Conservation (phyloP, 1,139 yeast species). For the Eremothecium sinecaudum region DNA sequence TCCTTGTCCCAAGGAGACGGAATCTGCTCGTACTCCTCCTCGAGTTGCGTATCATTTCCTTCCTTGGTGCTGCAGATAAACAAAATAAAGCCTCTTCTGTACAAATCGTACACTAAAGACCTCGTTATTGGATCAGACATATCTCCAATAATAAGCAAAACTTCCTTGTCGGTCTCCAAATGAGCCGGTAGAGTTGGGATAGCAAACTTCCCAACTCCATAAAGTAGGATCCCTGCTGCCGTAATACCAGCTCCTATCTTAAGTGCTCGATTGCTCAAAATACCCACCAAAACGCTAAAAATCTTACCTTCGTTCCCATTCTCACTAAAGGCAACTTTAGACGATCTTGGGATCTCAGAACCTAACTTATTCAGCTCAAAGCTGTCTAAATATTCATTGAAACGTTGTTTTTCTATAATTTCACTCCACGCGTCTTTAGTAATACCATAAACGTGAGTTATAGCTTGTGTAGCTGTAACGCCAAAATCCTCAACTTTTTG, state of each 20-base stretch:
- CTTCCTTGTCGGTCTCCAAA: constrained; percentile 17
- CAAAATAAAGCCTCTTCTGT: constrained; percentile 27
- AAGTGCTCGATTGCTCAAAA: background rate
- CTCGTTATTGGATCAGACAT: constrained; percentile 31
- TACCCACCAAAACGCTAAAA: too few species aligned
- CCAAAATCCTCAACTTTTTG: constrained; percentile 1
- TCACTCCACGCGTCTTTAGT: constrained; percentile 1
- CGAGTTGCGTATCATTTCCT: constrained; percentile 12
- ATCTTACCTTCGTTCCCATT: background rate
- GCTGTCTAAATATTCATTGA: background rate
- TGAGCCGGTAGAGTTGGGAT: constrained; percentile 15
- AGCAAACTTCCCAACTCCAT: constrained; percentile 2
- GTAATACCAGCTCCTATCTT: constrained; percentile 5
- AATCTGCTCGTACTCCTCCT: constrained; percentile 14
- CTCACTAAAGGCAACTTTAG: background rate
- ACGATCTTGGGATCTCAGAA: background rate
- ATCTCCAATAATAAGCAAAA: constrained; percentile 28
- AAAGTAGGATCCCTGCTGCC: constrained; percentile 5
- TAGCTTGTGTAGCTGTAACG: background rate
- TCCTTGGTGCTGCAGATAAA: constrained; percentile 27
- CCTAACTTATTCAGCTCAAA: constrained; percentile 2
- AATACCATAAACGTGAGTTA: background rate
- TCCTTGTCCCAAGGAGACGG: constrained; percentile 16
- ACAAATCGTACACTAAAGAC: constrained; percentile 29
- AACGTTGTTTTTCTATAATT: background rate